Conservation (phyloP, 1,284 basidiomycete genomes). For the Tilletia caries region DNA sequence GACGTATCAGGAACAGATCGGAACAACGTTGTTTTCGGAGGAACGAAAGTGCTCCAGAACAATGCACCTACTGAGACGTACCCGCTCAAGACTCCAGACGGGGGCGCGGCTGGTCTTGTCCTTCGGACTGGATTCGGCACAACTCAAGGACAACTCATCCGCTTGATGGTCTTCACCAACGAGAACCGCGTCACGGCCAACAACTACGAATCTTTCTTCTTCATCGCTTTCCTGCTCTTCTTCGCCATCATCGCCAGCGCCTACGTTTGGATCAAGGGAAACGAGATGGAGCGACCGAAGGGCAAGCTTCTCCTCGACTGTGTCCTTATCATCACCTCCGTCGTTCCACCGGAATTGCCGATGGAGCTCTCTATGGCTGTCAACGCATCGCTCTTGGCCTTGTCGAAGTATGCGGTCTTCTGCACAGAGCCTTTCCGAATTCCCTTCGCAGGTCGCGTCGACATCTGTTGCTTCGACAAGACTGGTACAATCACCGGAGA, state of each 20-base stretch:
- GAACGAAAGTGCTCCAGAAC: conserved; percentile 52
- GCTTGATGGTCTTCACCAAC: conserved; percentile 53
- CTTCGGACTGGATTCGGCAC: conserved; percentile 53
- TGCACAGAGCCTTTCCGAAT: conserved; percentile 54
- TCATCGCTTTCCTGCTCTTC: conserved; percentile 52
- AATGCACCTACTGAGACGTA: conserved; percentile 23
- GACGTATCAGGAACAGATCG: conserved; percentile 50
- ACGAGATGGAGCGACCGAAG: conserved; percentile 49
- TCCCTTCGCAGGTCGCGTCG: conserved; percentile 51
- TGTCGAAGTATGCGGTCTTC: conserved; percentile 70
- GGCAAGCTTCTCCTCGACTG: conserved; percentile 53
- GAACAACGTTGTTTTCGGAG: conserved; percentile 52
- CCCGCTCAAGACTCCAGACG: conserved; percentile 42
- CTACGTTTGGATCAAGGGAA: conserved; percentile 50
- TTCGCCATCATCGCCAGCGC: conserved; percentile 50
- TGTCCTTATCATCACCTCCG: conserved; percentile 52
- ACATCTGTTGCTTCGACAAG: conserved; percentile 55
- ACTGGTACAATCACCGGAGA: conserved; percentile 53
- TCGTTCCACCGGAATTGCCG: conserved; percentile 52
- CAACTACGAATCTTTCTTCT: conserved; percentile 52
- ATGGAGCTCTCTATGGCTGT: conserved; percentile 54
- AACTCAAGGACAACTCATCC: conserved; percentile 52
- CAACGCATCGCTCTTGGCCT: conserved; percentile 64
- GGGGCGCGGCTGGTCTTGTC: conserved; percentile 46
- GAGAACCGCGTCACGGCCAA: conserved; percentile 51